phyloP scores from a whole-genome alignment of 768 basidiomycete genomes.

The Macrolepiota albuminosa region DNA sequence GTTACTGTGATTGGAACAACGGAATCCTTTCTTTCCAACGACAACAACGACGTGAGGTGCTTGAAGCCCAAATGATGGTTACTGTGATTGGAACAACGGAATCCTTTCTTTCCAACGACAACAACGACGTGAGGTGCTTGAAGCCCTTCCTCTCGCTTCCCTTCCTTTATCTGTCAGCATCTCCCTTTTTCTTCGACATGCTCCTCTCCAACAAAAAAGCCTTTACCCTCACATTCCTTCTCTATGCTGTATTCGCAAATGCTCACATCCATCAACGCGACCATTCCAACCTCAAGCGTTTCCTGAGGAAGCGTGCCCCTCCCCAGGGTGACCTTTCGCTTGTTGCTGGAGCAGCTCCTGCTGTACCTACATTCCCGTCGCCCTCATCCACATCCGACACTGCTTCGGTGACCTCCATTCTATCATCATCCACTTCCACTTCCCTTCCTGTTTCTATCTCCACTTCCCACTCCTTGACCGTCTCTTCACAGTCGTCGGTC shows the following conservation, averaged over 20 bases:
- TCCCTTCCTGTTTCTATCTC: conserved; percentile 5
- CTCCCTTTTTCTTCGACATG: conserved; percentile 34
- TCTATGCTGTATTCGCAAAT: conserved; percentile 48
- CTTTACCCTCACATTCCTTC: conserved; percentile 59
- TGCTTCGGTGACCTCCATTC: conserved; percentile 6
- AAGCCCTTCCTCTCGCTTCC: conserved; percentile 4
- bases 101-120: conserved; percentile 9
- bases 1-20: conserved; percentile 1
- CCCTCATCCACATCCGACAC: conserved; percentile 11
- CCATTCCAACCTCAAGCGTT: conserved; percentile 55
- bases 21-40: conserved; percentile 8
- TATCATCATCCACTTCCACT: conserved; percentile 3
- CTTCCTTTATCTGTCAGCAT: background rate
- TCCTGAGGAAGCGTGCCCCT: conserved; percentile 63
- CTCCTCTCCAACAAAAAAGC: conserved; percentile 37
- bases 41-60: conserved; percentile 13
- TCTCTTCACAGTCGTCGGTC: conserved; percentile 8
- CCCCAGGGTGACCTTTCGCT: conserved; percentile 17
- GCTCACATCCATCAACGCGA: conserved; percentile 43
- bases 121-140: conserved; percentile 15
- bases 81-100: conserved; percentile 1
- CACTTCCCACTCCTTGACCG: conserved; percentile 5
- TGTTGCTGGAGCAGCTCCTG: conserved; percentile 30
- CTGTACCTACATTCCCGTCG: conserved; percentile 17
- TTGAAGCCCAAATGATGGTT: conserved; percentile 14